Evolutionary conservation across 306 rosid species (phyloP), one percentile per base, ranked within the genome.

Genomic region (Abrus precatorius): DNA sequence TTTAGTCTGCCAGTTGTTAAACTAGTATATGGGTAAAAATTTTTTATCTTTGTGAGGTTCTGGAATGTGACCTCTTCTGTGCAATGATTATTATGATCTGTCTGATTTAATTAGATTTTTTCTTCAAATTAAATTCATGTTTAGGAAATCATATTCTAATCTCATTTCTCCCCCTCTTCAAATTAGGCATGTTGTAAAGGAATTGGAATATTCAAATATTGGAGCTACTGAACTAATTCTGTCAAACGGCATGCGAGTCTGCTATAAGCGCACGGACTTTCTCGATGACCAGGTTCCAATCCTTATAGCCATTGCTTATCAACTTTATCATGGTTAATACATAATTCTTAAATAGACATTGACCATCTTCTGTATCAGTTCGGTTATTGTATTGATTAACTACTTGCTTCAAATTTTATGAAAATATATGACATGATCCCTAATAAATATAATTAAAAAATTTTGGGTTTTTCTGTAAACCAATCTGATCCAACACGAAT

Each of bases 221-320:
- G 95, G 91, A 84, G 98, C 97, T 41, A 86, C 91, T 80, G 99
- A 95, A 85, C 82, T 95, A 78, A 55, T 90, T 84, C 84, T 95
- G 68, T 93, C 99, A 63, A 95, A 95, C 85, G 99, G 97, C 82
- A 89, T 95, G 96, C 88, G 94, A 81, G 81, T 95, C 78, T 95
- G 98, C 90, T 95, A 90, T 56, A 93, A 93, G 85, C 74, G 89
- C 66, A 91, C 99, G 64, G 93, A 95, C 85, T 95, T 95, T 86
- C 99, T 95, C 9, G 94, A 88, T 76, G 99, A 95, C 73, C 99
- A 95, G 99, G 99, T 95, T 77, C 29, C 52, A 43, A 57, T 80
- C 64, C 57, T 60, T 32, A 10, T 38, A 36, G 66, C 72, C 60
- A 64, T 84, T 77, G 76, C 79, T 80, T 80, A 34, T 71, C 59